Evolutionary conservation across 129 eudicot species (phyloP).

Genomic region (Cynara cardunculus): DNA sequence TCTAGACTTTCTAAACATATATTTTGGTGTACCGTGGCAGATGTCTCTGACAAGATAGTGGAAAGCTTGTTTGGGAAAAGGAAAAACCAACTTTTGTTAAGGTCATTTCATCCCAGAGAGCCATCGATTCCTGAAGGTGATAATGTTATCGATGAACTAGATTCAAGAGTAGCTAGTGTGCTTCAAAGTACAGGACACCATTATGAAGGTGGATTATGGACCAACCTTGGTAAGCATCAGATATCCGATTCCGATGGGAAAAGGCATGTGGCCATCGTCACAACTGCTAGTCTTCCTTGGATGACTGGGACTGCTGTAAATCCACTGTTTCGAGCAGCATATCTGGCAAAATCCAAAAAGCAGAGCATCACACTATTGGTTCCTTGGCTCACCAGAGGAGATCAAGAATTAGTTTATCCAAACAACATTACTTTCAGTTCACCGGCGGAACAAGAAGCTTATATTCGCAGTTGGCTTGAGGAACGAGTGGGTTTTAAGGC

Average conservation of each 20-base stretch:
- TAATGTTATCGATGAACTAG: slow-evolving; percentile 62
- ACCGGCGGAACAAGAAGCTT: slow-evolving; percentile 88
- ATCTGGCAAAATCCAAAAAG: slow-evolving; percentile 69
- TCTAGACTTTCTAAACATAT: slow-evolving; percentile 3
- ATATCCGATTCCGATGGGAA: slow-evolving; percentile 45
- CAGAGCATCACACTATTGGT: slow-evolving; percentile 83
- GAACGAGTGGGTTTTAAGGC: slow-evolving; percentile 89
- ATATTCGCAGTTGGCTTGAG: slow-evolving; percentile 88
- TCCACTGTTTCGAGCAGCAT: slow-evolving; percentile 96
- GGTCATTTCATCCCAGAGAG: slow-evolving; percentile 54
- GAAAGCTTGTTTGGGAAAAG: slow-evolving; percentile 77
- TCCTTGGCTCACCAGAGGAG: slow-evolving; percentile 93
- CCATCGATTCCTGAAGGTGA: slow-evolving; percentile 51
- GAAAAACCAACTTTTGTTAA: slow-evolving; percentile 52
- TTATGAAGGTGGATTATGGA: slow-evolving; percentile 81
- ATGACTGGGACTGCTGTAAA: slow-evolving; percentile 99
- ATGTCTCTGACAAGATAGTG: slow-evolving; percentile 82
- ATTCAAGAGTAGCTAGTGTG: slow-evolving; percentile 80
- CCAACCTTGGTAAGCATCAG: slow-evolving; percentile 41
- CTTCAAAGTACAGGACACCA: slow-evolving; percentile 90
- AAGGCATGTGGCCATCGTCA: slow-evolving; percentile 96
- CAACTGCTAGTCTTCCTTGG: slow-evolving; percentile 99
- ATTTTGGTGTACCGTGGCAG: slow-evolving; percentile 29
- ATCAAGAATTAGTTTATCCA: slow-evolving; percentile 92
- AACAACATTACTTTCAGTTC: slow-evolving; percentile 75